phyloP scores from a whole-genome alignment of 441 rosid genomes.

The Cnidoscolus chayamansa region DNA sequence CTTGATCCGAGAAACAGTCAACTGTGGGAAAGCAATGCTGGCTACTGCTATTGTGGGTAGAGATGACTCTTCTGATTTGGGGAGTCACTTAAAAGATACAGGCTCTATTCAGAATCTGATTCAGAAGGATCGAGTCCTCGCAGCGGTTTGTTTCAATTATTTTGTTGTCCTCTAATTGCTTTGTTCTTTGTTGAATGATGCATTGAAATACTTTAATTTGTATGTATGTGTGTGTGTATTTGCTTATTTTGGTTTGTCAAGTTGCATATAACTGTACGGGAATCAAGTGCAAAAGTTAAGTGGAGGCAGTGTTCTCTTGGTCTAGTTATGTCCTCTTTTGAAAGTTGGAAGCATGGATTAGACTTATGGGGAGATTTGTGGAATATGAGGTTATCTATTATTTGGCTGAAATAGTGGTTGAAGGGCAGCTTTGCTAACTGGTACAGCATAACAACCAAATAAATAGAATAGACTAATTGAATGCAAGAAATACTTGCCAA shows the following conservation, averaged over 20 bases:
- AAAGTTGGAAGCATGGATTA: background rate
- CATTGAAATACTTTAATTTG: background rate
- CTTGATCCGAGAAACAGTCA: slow-evolving; percentile 87
- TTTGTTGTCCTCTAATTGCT: slow-evolving; percentile 12
- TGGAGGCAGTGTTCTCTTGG: background rate
- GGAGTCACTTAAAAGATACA: slow-evolving; percentile 63
- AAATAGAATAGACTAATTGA: too few relatives aligned
- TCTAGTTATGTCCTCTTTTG: background rate
- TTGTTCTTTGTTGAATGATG: slow-evolving; percentile 5
- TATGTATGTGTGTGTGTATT: background rate
- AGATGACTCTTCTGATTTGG: slow-evolving; percentile 65
- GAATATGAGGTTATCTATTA: background rate
- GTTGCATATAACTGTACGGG: background rate
- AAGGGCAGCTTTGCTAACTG: background rate
- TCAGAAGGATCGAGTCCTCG: slow-evolving; percentile 88
- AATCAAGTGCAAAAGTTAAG: background rate
- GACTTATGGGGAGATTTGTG: background rate
- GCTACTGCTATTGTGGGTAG: slow-evolving; percentile 70
- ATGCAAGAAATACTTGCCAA: too few relatives aligned
- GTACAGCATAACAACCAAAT: too few relatives aligned
- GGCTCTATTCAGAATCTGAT: slow-evolving; percentile 74
- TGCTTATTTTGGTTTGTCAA: background rate
- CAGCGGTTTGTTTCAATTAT: slow-evolving; percentile 51
- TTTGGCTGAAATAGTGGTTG: background rate
- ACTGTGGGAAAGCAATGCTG: slow-evolving; percentile 83